These are phyloP conservation scores for Quercus parvula DNA, from an alignment of 306 rosid species.

Conservation along the genomic window DNA sequence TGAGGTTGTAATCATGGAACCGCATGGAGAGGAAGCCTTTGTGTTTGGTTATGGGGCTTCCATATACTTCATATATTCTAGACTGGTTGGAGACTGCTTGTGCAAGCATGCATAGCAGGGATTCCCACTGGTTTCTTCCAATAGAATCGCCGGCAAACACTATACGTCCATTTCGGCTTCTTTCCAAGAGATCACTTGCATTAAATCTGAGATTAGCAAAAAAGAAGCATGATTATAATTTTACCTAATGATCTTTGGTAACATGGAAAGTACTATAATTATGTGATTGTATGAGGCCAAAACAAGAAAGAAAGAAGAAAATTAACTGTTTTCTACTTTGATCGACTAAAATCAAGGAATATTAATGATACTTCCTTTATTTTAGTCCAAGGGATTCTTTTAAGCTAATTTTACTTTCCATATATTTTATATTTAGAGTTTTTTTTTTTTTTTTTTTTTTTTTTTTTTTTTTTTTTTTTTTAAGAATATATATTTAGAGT, in stretches of 20 bases:
- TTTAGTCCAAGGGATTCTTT: no score
- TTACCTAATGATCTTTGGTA: not conserved
- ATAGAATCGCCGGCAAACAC: constrained; percentile 90
- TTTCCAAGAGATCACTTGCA: constrained; percentile 71
- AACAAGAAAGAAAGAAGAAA: no score
- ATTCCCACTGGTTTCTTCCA: constrained; percentile 96
- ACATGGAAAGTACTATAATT: not conserved
- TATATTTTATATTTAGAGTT: no score
- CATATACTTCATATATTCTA: constrained; percentile 66
- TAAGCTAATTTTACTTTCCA: no score
- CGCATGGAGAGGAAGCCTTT: constrained; percentile 63
- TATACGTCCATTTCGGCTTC: constrained; percentile 67
- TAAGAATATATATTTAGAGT: no score
- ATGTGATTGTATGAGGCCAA: not conserved
- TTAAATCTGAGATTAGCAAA: constrained; percentile 51
- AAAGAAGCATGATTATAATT: not conserved
- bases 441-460: no score
- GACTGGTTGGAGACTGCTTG: constrained; percentile 59
- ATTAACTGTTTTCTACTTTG: no score
- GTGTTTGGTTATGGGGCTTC: constrained; percentile 79
- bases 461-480: no score
- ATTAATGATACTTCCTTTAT: no score
- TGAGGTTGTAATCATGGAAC: constrained; percentile 65
- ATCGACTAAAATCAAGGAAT: no score
- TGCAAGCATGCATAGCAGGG: constrained; percentile 74